A percentile compares a stretch with the other conserved stretches of the same genome.
These are phyloP conservation scores for Wickerhamiella vanderwaltii DNA, from an alignment of 805 yeast species.

Conservation along the genomic window DNA sequence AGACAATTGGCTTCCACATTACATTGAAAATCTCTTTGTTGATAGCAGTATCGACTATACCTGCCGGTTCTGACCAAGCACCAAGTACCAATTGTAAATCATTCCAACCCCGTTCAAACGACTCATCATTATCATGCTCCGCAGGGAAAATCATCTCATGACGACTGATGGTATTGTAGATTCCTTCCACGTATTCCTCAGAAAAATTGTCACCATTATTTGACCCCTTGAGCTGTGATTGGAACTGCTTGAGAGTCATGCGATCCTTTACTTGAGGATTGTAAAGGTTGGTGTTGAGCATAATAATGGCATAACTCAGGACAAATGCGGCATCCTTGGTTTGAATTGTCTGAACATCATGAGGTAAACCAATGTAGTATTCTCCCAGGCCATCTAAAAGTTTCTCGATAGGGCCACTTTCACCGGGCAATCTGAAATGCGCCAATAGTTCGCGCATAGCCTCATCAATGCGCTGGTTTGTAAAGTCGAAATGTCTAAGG, in stretches of 20 bases:
- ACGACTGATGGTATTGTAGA: slow-evolving; percentile 66
- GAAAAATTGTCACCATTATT: slow-evolving; percentile 66
- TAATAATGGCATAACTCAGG: slow-evolving; percentile 78
- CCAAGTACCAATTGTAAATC: slow-evolving; percentile 22
- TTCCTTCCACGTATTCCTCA: slow-evolving; percentile 68
- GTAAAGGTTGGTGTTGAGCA: slow-evolving; percentile 89
- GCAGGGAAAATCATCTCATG: slow-evolving; percentile 96
- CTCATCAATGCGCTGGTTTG: slow-evolving; percentile 76
- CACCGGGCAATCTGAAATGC: slow-evolving; percentile 89
- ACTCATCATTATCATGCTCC: slow-evolving; percentile 84
- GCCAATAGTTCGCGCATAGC: slow-evolving; percentile 73
- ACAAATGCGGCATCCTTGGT: slow-evolving; percentile 87
- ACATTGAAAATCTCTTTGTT: slow-evolving; percentile 61
- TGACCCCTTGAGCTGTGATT: slow-evolving; percentile 67
- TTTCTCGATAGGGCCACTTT: slow-evolving; percentile 91
- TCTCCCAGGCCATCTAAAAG: slow-evolving; percentile 78
- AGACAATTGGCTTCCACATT: slow-evolving; percentile 51
- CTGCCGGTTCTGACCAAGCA: slow-evolving; percentile 19
- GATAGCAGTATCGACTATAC: slow-evolving; percentile 32
- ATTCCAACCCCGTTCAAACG: slow-evolving; percentile 68
- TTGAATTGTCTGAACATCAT: slow-evolving; percentile 29
- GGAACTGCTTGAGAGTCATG: slow-evolving; percentile 78
- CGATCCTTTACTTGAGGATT: slow-evolving; percentile 80
- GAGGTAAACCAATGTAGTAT: slow-evolving; percentile 59
- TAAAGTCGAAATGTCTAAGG: slow-evolving; percentile 60